Base-by-base conservation (phyloP, 495 filamentous ascomycete genomes). In the Aspergillus homomorphus region DNA sequence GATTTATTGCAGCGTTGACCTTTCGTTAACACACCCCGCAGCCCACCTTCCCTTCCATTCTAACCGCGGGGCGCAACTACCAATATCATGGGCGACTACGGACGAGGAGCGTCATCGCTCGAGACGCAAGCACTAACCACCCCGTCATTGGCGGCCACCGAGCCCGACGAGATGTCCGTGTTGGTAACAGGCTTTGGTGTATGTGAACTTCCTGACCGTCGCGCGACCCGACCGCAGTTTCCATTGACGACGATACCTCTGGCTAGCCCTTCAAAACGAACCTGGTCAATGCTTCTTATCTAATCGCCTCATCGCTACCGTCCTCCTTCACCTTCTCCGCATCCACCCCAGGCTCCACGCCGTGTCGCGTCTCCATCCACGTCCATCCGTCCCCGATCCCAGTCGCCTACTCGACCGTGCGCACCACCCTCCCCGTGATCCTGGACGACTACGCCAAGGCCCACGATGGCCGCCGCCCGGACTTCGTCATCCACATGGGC, bases 401-500 rank as follows among this genome's bases (percentile, higher is more conserved):
- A 20, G 89, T 92, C 33, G 80, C 77, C 45, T 96, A 93, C 69
- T 66, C 74, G 12, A 76, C 77, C n/a, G 84, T 93, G 0, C 80
- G 83, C 26, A 70, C 75, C 30, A 58, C 82, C 0, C 73, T 92
- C 12, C 91, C 91, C 1, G 61, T 58, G 15, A 78, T 92, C 26
- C 66, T 83, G 16, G 66, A 69, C 10, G 64, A 71, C 18, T 73
- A 69, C 53, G 66, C 65, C 19, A 66, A 69, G n/a, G 52, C 60
- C 0, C 70, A 80, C 45, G 71, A 62, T 10, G 70, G 70, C 18
- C 73, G 75, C 6, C 78, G 75, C 44, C 81, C 87, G 20, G 88
- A 91, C 69, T 69, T 87, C 20, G 78, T 86, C 14, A 70, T 96
- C 5, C 89, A 93, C 66, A 87, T 96, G 57, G 91, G 91, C 41